Conservation (phyloP, 192 early-diverging fungal genomes). For the Helicostylum pulchrum region DNA sequence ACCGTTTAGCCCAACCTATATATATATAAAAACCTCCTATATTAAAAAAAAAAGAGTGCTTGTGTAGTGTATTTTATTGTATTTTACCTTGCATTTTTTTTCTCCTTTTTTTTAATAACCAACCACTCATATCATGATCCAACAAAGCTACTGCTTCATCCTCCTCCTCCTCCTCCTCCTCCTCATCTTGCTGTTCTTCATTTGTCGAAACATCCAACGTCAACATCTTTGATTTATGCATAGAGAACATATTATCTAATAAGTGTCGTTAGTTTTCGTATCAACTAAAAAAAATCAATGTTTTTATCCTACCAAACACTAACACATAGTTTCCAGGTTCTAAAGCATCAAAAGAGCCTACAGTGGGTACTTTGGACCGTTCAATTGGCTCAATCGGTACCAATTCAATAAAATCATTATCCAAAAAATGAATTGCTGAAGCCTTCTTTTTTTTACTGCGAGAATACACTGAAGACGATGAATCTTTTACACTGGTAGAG, state of each 20-base stretch:
- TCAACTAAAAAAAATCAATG: background rate
- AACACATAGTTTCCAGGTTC: constrained; percentile 80
- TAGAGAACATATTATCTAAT: constrained; percentile 59
- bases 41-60: no score
- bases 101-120: constrained; percentile 57
- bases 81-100: constrained; percentile 56
- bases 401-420: constrained; percentile 71
- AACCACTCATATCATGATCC: constrained; percentile 47
- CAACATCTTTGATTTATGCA: constrained; percentile 48
- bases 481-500: background rate
- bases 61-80: background rate
- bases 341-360: constrained; percentile 66
- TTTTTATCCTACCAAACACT: constrained; percentile 56
- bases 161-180: no score
- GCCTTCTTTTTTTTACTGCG: background rate
- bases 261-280: no score
- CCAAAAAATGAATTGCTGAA: constrained; percentile 27
- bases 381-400: constrained; percentile 84
- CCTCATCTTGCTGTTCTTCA: constrained; percentile 6
- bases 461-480: background rate
- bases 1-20: constrained; percentile 80
- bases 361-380: constrained; percentile 78
- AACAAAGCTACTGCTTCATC: constrained; percentile 36
- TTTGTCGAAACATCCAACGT: constrained; percentile 48
- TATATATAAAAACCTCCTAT: no score